phyloP scores from a whole-genome alignment of 495 filamentous ascomycete species.

The Penicillium atrosanguineum region DNA sequence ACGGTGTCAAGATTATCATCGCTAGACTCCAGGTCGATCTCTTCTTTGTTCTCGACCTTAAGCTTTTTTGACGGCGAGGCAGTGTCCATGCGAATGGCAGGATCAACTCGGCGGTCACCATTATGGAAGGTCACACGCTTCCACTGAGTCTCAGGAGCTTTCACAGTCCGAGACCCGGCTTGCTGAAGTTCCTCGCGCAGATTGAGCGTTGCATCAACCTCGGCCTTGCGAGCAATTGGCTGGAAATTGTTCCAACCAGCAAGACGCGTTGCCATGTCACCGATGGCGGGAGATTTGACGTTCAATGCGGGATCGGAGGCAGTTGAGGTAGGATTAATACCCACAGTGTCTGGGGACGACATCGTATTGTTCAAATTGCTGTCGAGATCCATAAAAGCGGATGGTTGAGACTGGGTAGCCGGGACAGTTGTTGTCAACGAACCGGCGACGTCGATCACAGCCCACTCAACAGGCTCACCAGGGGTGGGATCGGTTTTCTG shows the following conservation, averaged over 20 bases:
- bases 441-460: constrained; percentile 2
- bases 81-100: background rate
- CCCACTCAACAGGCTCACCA: constrained; percentile 9
- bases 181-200: background rate
- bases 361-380: background rate
- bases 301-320: background rate
- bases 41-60: constrained; percentile 31
- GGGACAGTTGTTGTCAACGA: background rate
- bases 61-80: background rate
- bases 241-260: constrained; percentile 38
- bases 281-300: background rate
- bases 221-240: background rate
- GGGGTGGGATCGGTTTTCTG: background rate
- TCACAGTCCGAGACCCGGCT: background rate
- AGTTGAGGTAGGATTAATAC: too few relatives aligned
- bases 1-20: constrained; percentile 36
- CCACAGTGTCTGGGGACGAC: background rate
- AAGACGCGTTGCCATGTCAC: background rate
- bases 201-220: background rate
- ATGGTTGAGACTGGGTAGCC: too few relatives aligned
- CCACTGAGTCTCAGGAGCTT: background rate
- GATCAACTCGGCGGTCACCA: background rate
- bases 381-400: background rate
- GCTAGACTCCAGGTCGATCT: constrained; percentile 56
- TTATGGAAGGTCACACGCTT: background rate